Evolutionary conservation across 2,329 filamentous ascomycete species (phyloP), one percentile per base, ranked within the genome.

Genomic region (Coniochaeta sp.): DNA sequence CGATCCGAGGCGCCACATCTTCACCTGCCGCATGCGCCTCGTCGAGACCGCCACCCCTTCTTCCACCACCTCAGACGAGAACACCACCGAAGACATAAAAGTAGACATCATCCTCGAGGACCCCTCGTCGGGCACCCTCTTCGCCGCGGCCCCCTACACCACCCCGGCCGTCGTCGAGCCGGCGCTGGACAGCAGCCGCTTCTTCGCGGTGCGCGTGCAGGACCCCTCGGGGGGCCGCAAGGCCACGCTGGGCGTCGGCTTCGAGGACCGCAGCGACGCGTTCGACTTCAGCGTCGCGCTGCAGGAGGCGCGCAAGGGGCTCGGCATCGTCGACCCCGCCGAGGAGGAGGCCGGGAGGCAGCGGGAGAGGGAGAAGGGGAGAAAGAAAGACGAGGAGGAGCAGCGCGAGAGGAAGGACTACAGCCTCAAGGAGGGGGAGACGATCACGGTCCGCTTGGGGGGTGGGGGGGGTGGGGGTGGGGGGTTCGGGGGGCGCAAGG

Each of bases 371-470:
- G 72, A 73, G 65, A 74, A 74, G 47, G 67, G 69, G 17, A 74
- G 73, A 61, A 72, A 74, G 62, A 74, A 74, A 47, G 76, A 79
- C 60, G 87, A 86, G 74, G 84, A 83, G 65, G 91, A 96, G 30
- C 24, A 55, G 50, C 8, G 17, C 4, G 82, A 84, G 69, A 88
- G 86, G 74, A 84, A 83, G 65, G 91, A 96, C 69, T 92, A 91
- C 70, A 93, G 89, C 68, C 73, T 96, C 64, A 96, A 96, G 73
- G 91, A 93, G 62, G 91, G 91, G 12, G 89, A 96, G 80, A 96
- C 89, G 19, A 96, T 96, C 66, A 91, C 88, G 26, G 87, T 96
- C 64, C 90, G 89, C 71, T 81, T 95, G n/a, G n/a, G n/a, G n/a
- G n/a, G n/a, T n/a, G n/a, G n/a, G n/a, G n/a, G n/a, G 58, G 86